phyloP scores from a whole-genome alignment of 2,329 filamentous ascomycete species.

The Phyllosticta citribraziliensis region DNA sequence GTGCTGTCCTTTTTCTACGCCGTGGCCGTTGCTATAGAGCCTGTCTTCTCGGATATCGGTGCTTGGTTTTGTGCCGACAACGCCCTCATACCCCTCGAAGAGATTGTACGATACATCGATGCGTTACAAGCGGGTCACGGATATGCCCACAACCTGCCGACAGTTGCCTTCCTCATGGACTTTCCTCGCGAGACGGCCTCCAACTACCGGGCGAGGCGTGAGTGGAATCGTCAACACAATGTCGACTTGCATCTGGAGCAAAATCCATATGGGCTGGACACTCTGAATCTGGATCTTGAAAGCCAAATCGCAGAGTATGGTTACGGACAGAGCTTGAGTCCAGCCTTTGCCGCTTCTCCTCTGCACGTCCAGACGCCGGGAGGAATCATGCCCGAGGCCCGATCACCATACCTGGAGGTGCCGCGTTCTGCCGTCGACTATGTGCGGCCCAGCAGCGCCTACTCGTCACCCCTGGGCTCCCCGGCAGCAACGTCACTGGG shows the following conservation, averaged over 20 bases:
- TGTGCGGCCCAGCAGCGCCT: conserved; percentile 18
- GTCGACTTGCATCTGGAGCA: conserved; percentile 24
- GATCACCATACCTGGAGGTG: conserved; percentile 37
- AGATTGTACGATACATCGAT: conserved; percentile 68
- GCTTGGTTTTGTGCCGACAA: conserved; percentile 65
- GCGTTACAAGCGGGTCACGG: conserved; percentile 46
- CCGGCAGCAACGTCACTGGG: conserved; percentile 24
- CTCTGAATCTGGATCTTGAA: conserved; percentile 30
- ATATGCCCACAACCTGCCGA: conserved; percentile 32
- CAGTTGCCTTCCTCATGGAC: conserved; percentile 37
- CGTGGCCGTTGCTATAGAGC: conserved; percentile 76
- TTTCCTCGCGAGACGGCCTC: conserved; percentile 35
- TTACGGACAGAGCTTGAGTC: conserved; percentile 36
- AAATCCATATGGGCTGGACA: conserved; percentile 27
- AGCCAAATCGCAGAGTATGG: conserved; percentile 32
- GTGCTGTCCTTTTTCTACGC: conserved; percentile 90
- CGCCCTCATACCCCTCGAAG: conserved; percentile 70
- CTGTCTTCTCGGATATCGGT: conserved; percentile 83
- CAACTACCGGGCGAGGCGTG: conserved; percentile 31
- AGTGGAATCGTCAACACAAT: conserved; percentile 30
- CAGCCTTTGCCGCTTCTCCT: conserved; percentile 40
- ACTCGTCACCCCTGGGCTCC: conserved; percentile 28
- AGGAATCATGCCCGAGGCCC: conserved; percentile 22
- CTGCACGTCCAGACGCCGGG: conserved; percentile 16
- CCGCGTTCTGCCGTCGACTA: conserved; percentile 29